phyloP scores from a whole-genome alignment of 177 flowering plant species.

The Telopea speciosissima region DNA sequence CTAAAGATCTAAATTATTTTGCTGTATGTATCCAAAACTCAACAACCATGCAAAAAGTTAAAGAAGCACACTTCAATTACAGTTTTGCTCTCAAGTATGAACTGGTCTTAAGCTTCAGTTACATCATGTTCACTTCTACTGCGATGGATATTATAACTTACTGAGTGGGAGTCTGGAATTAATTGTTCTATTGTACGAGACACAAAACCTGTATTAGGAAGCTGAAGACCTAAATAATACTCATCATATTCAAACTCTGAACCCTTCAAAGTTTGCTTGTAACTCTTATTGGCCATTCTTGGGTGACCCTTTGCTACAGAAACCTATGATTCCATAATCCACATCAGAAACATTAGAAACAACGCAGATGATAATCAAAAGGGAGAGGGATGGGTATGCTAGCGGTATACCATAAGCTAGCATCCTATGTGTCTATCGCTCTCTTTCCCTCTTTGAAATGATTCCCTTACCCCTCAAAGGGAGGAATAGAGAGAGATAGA shows the following conservation, averaged over 20 bases:
- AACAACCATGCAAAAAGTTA: no score
- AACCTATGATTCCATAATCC: conserved; percentile 27
- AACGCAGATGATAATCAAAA: neutral
- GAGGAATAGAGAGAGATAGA: no score
- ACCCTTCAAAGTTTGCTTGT: conserved; percentile 32
- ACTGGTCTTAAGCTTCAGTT: neutral
- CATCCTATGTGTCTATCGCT: no score
- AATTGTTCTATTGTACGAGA: conserved; percentile 44
- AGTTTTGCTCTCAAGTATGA: neutral
- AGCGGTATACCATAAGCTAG: no score
- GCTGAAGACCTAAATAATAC: conserved; percentile 26
- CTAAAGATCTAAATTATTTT: no score
- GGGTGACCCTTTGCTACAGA: conserved; percentile 66
- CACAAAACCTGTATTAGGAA: conserved; percentile 39
- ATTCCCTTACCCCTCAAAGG: no score
- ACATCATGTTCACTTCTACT: neutral
- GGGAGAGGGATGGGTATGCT: no score
- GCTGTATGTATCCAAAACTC: no score
- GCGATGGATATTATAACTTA: conserved; percentile 1
- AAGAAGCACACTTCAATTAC: no score
- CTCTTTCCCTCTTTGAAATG: no score
- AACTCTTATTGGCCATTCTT: conserved; percentile 38
- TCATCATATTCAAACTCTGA: conserved; percentile 40
- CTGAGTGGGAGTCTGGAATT: conserved; percentile 14
- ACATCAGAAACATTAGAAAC: neutral